These are phyloP conservation scores for Chlorella sorokiniana DNA, from an alignment of 139 green algal genomes.

Conservation along the genomic window DNA sequence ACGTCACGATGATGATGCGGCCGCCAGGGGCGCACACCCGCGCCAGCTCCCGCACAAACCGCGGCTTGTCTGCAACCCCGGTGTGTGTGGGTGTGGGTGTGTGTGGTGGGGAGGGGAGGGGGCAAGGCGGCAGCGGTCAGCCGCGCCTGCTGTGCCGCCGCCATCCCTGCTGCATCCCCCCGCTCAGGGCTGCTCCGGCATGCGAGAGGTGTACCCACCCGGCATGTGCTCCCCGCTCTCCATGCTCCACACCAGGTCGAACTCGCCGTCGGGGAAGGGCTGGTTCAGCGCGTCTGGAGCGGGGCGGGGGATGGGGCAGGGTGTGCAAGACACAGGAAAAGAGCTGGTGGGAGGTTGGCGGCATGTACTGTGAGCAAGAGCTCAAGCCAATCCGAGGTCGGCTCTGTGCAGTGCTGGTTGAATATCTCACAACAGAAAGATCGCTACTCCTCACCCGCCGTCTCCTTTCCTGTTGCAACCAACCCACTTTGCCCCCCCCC, in stretches of 20 bases:
- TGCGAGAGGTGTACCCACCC: not conserved
- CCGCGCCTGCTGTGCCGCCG: not conserved
- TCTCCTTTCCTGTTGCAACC: not conserved
- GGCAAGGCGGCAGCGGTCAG: too few species aligned
- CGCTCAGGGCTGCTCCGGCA: too few species aligned
- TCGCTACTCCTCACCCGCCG: too few species aligned
- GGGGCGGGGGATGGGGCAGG: not conserved
- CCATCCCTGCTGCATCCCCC: too few species aligned
- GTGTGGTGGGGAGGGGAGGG: too few species aligned
- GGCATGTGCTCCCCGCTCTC: slow-evolving; percentile 97
- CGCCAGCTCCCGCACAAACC: slow-evolving; percentile 93
- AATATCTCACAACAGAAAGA: too few species aligned
- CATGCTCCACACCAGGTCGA: slow-evolving; percentile 88
- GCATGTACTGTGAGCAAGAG: too few species aligned
- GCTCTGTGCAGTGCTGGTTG: too few species aligned
- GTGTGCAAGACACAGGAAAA: not conserved
- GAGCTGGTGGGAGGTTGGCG: too few species aligned
- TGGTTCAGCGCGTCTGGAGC: slow-evolving; percentile 81
- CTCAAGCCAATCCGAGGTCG: too few species aligned
- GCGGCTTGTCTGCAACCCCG: slow-evolving; percentile 59
- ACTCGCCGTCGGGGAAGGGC: slow-evolving; percentile 79
- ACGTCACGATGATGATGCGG: slow-evolving; percentile 86
- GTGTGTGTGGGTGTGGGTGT: too few species aligned
- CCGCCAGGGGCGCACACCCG: slow-evolving; percentile 88
- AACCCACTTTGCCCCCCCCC: not conserved